Evolutionary conservation across 805 yeast genomes (phyloP).

Genomic region (Brettanomyces naardenensis): DNA sequence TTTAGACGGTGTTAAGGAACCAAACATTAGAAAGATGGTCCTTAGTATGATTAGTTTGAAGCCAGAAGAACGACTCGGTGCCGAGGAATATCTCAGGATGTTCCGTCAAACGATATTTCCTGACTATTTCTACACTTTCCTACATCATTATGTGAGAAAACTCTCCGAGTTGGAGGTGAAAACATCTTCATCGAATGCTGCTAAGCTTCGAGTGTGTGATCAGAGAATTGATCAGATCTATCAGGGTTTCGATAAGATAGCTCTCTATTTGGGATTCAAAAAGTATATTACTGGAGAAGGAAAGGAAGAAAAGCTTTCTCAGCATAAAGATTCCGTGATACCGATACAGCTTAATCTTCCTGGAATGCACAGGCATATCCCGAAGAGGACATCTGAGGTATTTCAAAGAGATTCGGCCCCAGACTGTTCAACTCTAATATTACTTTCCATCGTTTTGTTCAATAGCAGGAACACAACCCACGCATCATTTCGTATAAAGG

Average conservation of each 20-base stretch:
- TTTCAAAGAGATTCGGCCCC: conserved; percentile 16
- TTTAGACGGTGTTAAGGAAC: conserved; percentile 45
- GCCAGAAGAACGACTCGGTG: conserved; percentile 52
- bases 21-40: conserved; percentile 45
- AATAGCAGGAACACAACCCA: conserved; percentile 52
- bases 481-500: conserved; percentile 54
- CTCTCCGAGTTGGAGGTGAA: conserved; percentile 18
- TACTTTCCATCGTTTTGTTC: conserved; percentile 52
- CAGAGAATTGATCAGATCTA: conserved; percentile 53
- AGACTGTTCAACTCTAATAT: conserved; percentile 46
- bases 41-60: conserved; percentile 54
- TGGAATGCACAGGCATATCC: conserved; percentile 41
- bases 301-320: conserved; percentile 5
- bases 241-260: conserved; percentile 45
- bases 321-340: conserved; percentile 14
- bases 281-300: conserved; percentile 13
- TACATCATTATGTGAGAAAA: conserved; percentile 57
- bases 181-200: not conserved
- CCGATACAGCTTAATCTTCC: conserved; percentile 42
- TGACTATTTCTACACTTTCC: conserved; percentile 53
- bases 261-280: conserved; percentile 32
- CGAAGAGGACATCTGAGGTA: conserved; percentile 29
- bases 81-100: conserved; percentile 42
- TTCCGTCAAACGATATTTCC: conserved; percentile 56
- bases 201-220: conserved; percentile 36